Base-by-base conservation (phyloP, 2,329 filamentous ascomycete genomes). In the Akanthomyces lecanii region DNA sequence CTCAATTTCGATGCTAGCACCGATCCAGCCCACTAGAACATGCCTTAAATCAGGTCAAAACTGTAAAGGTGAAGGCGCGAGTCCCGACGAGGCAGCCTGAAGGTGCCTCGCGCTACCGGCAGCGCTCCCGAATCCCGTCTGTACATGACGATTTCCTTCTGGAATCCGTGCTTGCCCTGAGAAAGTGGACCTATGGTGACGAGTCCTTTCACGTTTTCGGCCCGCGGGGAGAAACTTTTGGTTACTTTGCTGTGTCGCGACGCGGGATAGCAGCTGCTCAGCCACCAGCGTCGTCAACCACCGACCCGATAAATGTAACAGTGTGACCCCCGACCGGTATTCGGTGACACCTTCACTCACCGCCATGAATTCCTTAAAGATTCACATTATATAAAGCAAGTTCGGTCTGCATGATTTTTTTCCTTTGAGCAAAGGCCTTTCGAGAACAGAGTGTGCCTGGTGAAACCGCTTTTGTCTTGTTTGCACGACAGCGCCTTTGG, bases 101-200 rank as follows among this genome's bases (percentile, higher is more conserved):
- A 48, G 51, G 25, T 56, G 44, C 52, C 52, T 56, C 44, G 52
- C 60, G 23, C 60, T 62, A 62, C 7, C 60, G 60, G 60, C 21
- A 44, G 38, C n/a, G 23, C 45, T 56, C 23, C 60, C 60, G 60
- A 62, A 62, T 56, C 52, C 60, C 60, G 60, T 33, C 51, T 36
- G 30, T 50, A 25, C 60, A 56, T n/a, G 33, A 38, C 44, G 45
- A 57, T 42, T 56, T 51, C 33, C 28, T 56, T 55, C 51, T 44
- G 6, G 52, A 62, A 62, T 44, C 52, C 52, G 33, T 38, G 0
- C 33, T 38, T 25, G 12, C 18, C 8, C 7, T 21, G 4, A 56
- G 30, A 33, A 51, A n/a, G 42, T 50, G 60, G 60, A 23, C 36
- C 42, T 25, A 1, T 40, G 59, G 44, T 56, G 30, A 57, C 60